Base-by-base conservation (phyloP, 2,329 filamentous ascomycete genomes). In the Leptosphaerulina australis region DNA sequence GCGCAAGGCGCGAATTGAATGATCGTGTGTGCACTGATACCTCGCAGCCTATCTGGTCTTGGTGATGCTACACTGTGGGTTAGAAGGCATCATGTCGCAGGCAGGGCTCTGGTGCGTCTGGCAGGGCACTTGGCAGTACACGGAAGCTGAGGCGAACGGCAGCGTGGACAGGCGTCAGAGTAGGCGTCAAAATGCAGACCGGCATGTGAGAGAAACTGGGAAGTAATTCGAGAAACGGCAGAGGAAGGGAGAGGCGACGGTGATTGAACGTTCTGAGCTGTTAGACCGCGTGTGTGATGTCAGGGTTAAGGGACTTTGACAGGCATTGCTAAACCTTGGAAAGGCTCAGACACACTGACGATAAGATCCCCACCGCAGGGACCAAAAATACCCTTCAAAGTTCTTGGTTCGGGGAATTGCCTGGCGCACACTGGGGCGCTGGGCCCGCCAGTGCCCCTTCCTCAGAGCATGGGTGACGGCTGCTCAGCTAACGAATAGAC, bases 71-170 rank as follows among this genome's bases (percentile, higher is more conserved):
- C 52, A 51, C 41, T 35, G 58, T 36, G 48, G 48, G 57, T 36
- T 55, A 53, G 51, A 56, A 50, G 47, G 48, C 58, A 60, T 59
- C 59, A 60, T 62, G 45, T 57, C 56, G n/a, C n/a, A n/a, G n/a
- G n/a, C n/a, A n/a, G n/a, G n/a, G n/a, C n/a, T n/a, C n/a, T n/a
- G n/a, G n/a, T n/a, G n/a, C 40, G 35, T 45, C 40, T 40, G 48
- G 29, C 41, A 51, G 48, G 47, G 55, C 28, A 44, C 44, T 47
- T 44, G 47, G 36, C 38, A 44, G 29, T n/a, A 45, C 18, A 25
- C 39, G 44, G 31, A 39, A 26, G 36, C 30, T 35, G 45, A 25
- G 47, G 44, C 43, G 41, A 40, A 24, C 30, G 38, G 35, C 48
- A 40, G 45, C 39, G 41, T 35, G 48, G n/a, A 10, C 34, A 15